Evolutionary conservation across 2,329 filamentous ascomycete species (phyloP).

Genomic region (Apiospora hydei): DNA sequence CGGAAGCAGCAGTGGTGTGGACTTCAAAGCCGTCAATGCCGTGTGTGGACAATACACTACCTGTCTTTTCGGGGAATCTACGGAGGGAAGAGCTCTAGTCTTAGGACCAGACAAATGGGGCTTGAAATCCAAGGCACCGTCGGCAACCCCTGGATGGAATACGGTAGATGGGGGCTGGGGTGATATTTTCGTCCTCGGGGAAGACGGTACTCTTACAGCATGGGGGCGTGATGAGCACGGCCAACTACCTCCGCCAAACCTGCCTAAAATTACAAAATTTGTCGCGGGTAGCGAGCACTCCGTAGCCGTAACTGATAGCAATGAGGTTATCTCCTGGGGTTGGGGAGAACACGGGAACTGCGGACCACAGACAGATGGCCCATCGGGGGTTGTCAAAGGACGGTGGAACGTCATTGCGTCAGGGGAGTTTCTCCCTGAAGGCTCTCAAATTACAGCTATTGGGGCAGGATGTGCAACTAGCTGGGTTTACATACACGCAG

Average conservation of each 20-base stretch:
- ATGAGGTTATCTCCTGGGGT: conserved; percentile 83
- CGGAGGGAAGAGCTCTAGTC: conserved; percentile 67
- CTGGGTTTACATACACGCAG: conserved; percentile 67
- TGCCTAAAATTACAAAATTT: conserved; percentile 69
- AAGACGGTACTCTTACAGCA: conserved; percentile 66
- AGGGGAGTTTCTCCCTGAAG: conserved; percentile 58
- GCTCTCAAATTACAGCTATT: conserved; percentile 63
- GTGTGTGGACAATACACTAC: conserved; percentile 89
- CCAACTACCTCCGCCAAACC: conserved; percentile 70
- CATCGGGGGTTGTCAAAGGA: conserved; percentile 68
- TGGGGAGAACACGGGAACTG: conserved; percentile 99
- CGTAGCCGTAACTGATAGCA: conserved; percentile 71
- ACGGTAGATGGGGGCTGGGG: conserved; percentile 84
- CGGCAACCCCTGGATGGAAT: conserved; percentile 63
- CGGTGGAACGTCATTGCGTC: conserved; percentile 73
- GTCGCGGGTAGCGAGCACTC: conserved; percentile 90
- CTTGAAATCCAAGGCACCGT: conserved; percentile 65
- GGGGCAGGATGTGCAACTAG: conserved; percentile 92
- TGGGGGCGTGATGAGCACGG: conserved; percentile 91
- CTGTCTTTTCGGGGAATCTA: conserved; percentile 66
- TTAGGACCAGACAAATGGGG: conserved; percentile 80
- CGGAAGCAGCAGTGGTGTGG: conserved; percentile 61
- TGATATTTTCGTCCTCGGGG: conserved; percentile 73
- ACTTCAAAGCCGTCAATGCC: conserved; percentile 70
- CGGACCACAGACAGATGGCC: conserved; percentile 69